Evolutionary conservation across 768 basidiomycete species (phyloP).

Genomic region (Rhodocollybia butyracea): DNA sequence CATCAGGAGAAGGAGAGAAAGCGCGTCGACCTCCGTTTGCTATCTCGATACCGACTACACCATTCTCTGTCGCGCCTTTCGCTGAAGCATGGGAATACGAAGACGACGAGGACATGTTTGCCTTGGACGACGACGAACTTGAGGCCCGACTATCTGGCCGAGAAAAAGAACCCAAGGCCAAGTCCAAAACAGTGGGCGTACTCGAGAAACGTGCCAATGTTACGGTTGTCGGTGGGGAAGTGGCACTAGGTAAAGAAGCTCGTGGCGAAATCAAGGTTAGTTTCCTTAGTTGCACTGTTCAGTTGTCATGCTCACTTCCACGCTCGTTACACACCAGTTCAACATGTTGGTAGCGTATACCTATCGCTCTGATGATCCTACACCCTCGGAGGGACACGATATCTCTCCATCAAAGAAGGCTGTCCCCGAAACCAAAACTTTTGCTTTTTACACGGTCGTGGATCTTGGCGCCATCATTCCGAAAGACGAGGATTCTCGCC

Average conservation of each 20-base stretch:
- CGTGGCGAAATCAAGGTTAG: slow-evolving; percentile 76
- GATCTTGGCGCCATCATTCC: slow-evolving; percentile 72
- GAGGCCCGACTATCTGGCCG: slow-evolving; percentile 31
- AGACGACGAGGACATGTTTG: slow-evolving; percentile 91
- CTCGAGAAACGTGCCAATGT: slow-evolving; percentile 89
- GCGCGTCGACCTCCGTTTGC: slow-evolving; percentile 72
- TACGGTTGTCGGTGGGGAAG: slow-evolving; percentile 85
- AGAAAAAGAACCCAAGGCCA: slow-evolving; percentile 45
- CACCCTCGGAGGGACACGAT: slow-evolving; percentile 60
- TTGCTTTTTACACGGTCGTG: slow-evolving; percentile 85
- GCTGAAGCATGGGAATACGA: slow-evolving; percentile 99
- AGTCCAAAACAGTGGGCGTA: slow-evolving; percentile 66
- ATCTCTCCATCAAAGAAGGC: slow-evolving; percentile 35
- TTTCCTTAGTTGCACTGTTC: slow-evolving; percentile 5
- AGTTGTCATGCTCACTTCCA: not conserved
- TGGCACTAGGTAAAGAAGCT: slow-evolving; percentile 79
- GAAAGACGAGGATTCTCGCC: slow-evolving; percentile 47
- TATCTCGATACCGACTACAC: slow-evolving; percentile 70
- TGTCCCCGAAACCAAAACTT: slow-evolving; percentile 76
- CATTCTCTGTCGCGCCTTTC: slow-evolving; percentile 85
- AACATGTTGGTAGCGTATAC: slow-evolving; percentile 94
- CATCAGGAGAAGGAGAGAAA: slow-evolving; percentile 42
- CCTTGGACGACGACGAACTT: slow-evolving; percentile 39
- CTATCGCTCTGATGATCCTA: slow-evolving; percentile 86
- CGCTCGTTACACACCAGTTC: slow-evolving; percentile 67